phyloP scores from a whole-genome alignment of 805 yeast species.

The Starmerella powellii region DNA sequence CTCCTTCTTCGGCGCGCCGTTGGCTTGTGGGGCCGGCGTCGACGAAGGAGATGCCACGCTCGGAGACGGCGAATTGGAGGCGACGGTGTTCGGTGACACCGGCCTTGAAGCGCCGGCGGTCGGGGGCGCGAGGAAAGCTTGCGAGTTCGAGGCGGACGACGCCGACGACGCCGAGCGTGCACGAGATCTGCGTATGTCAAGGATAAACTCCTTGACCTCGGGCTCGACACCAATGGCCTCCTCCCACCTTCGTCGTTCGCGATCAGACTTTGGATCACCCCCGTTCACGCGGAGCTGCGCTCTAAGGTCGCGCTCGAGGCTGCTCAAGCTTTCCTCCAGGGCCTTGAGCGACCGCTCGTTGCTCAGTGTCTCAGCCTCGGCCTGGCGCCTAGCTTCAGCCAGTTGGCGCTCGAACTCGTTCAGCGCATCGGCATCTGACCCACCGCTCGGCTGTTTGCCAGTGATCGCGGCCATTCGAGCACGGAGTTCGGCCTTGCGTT shows the following conservation, averaged over 20 bases:
- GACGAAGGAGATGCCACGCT: no score
- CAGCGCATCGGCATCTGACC: constrained; percentile 31
- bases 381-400: constrained; percentile 39
- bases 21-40: constrained; percentile 6
- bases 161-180: background rate
- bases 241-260: constrained; percentile 67
- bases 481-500: constrained; percentile 61
- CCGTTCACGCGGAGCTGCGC: constrained; percentile 30
- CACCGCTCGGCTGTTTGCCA: constrained; percentile 46
- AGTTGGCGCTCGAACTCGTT: constrained; percentile 45
- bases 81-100: background rate
- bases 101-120: background rate
- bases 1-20: constrained; percentile 13
- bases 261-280: constrained; percentile 26
- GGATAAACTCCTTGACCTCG: constrained; percentile 53
- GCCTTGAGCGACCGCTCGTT: constrained; percentile 56
- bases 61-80: no score
- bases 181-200: constrained; percentile 33
- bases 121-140: background rate
- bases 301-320: constrained; percentile 42
- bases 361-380: constrained; percentile 42
- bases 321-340: constrained; percentile 57
- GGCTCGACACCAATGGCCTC: constrained; percentile 64
- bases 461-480: constrained; percentile 90
- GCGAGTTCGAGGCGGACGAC: background rate